These are phyloP conservation scores for Phyllosticta citrichinensis DNA, from an alignment of 2,329 filamentous ascomycete species.

Conservation along the genomic window DNA sequence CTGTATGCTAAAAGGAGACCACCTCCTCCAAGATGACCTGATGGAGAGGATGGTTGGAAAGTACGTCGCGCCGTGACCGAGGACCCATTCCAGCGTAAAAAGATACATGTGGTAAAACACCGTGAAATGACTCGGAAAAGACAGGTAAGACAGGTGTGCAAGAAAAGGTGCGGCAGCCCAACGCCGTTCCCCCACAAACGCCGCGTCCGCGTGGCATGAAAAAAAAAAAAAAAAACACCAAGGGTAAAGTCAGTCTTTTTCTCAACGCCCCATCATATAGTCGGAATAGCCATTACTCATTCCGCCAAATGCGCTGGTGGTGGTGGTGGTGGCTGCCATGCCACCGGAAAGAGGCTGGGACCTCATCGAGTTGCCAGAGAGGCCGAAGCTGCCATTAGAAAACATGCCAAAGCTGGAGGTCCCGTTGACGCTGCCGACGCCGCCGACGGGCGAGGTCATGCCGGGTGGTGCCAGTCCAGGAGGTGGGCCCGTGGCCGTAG, in stretches of 20 bases:
- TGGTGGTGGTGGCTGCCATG: slow-evolving; percentile 22
- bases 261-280: slow-evolving; percentile 30
- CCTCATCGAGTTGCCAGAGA: slow-evolving; percentile 25
- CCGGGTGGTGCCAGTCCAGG: slow-evolving; percentile 76
- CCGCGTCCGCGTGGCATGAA: slow-evolving; percentile 1
- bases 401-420: slow-evolving; percentile 27
- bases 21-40: slow-evolving; percentile 25
- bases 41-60: slow-evolving; percentile 18
- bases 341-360: slow-evolving; percentile 22
- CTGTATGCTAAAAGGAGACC: slow-evolving; percentile 32
- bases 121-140: slow-evolving; percentile 32
- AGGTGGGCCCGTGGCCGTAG: slow-evolving; percentile 64
- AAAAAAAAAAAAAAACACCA: no score
- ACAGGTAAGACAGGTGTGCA: slow-evolving; percentile 19
- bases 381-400: slow-evolving; percentile 27
- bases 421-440: slow-evolving; percentile 20
- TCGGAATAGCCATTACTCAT: slow-evolving; percentile 24
- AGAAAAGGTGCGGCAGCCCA: slow-evolving; percentile 11
- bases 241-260: slow-evolving; percentile 1
- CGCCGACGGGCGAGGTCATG: slow-evolving; percentile 34
- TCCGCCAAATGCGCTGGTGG: slow-evolving; percentile 21
- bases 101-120: slow-evolving; percentile 24
- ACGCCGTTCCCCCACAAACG: neutral
- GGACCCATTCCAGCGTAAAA: slow-evolving; percentile 25
- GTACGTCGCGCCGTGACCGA: slow-evolving; percentile 11